Evolutionary conservation across 2,329 filamentous ascomycete genomes (phyloP), one percentile per base, ranked within the genome.

Genomic region (Pseudogymnoascus sp.): DNA sequence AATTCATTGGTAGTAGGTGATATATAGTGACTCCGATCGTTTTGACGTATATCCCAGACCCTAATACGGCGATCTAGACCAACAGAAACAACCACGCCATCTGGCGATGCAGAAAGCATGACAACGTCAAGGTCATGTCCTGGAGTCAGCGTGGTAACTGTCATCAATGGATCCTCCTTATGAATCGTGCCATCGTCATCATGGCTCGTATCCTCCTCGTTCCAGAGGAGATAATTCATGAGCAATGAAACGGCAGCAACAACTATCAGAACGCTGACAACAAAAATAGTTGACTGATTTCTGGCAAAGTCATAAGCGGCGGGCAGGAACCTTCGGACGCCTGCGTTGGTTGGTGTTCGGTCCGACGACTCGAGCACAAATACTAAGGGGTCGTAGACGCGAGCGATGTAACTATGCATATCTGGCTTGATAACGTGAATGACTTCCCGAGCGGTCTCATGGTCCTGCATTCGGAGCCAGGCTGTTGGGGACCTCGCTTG

Each of bases 381-480:
- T 2, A 91, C 81, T 3, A 91, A 76, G 1, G 90, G 90, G 42
- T 92, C 86, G 70, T 89, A 90, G 1, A 93, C 87, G 51, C 83
- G 82, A 21, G 90, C 89, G 16, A 90, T 79, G 71, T 91, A 90
- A 73, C 85, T 89, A 70, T 89, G 82, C 1, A 86, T 83, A 63
- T 81, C 78, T 5, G 89, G 89, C 67, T 90, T 91, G 69, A 92
- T 82, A 34, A 89, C 83, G n/a, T 84, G 81, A 72, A 93, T 90
- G 14, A 93, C 82, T 70, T 93, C 90, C 39, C 83, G 83, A 2
- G 89, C 89, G 1, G 89, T 91, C 70, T 90, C 87, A 69, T 91
- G 88, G 68, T 93, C 89, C 72, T 93, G 90, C 63, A 91, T 79
- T 26, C 83, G 82, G 60, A 93, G 78, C 90, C 90, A 93, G 14